phyloP scores from a whole-genome alignment of 495 filamentous ascomycete genomes.

The Penicillium paxilli region DNA sequence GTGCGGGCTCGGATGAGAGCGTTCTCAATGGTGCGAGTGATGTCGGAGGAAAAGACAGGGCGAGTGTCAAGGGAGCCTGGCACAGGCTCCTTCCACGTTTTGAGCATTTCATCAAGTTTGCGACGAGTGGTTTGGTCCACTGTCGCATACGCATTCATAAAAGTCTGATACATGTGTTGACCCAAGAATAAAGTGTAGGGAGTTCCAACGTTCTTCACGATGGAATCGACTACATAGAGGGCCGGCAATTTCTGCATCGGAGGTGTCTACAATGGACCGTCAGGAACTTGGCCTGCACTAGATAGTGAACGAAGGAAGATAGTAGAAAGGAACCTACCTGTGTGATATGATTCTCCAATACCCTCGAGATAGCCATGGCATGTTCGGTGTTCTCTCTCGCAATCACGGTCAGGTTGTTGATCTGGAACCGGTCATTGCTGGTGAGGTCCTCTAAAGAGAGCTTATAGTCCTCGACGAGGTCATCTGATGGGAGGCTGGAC shows the following conservation, averaged over 20 bases:
- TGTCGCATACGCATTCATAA: conserved; percentile 92
- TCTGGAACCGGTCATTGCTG: conserved; percentile 86
- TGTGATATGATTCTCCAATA: conserved; percentile 87
- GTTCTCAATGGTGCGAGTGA: conserved; percentile 87
- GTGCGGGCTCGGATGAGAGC: conserved; percentile 87
- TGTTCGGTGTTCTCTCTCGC: conserved; percentile 95
- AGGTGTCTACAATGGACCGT: conserved; percentile 63
- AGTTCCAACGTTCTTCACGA: conserved; percentile 97
- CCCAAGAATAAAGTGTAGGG: conserved; percentile 95
- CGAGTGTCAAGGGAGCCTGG: conserved; percentile 83
- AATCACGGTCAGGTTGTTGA: conserved; percentile 92
- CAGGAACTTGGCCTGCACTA: conserved; percentile 24
- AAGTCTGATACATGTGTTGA: conserved; percentile 85
- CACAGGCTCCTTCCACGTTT: conserved; percentile 97
- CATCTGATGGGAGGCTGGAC: conserved; percentile 73
- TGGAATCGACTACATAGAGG: conserved; percentile 96
- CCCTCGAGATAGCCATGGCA: conserved; percentile 85
- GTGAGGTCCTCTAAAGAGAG: conserved; percentile 89
- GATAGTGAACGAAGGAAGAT: not conserved
- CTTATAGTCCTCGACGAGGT: conserved; percentile 93
- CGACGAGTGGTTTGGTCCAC: conserved; percentile 78
- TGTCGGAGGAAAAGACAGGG: conserved; percentile 84
- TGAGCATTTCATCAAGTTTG: conserved; percentile 95
- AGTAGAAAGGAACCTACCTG: conserved; percentile 65
- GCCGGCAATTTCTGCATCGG: conserved; percentile 86